These are phyloP conservation scores for Trichoderma simmonsii DNA, from an alignment of 2,329 filamentous ascomycete genomes.

Conservation along the genomic window DNA sequence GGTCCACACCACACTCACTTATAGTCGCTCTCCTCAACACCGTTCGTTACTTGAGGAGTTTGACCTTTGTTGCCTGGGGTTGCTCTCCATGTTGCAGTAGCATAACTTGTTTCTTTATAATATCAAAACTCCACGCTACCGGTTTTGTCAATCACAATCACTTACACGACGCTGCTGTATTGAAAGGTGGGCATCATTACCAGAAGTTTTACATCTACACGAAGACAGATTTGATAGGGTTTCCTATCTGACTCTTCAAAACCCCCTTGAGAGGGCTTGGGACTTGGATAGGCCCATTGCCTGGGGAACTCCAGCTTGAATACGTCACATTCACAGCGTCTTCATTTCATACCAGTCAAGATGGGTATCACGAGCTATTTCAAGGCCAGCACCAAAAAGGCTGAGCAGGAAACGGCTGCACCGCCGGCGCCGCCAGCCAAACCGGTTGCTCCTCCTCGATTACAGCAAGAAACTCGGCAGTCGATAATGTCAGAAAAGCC, in stretches of 20 bases:
- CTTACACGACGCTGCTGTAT: background rate
- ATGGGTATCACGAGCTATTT: slow-evolving; percentile 65
- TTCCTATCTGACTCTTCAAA: background rate
- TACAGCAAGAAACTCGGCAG: slow-evolving; percentile 26
- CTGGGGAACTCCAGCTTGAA: background rate
- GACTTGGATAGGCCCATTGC: slow-evolving; percentile 11
- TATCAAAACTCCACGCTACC: background rate
- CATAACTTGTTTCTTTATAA: background rate
- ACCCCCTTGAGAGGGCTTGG: slow-evolving; percentile 1
- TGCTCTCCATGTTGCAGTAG: background rate
- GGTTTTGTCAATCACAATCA: background rate
- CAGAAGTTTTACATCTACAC: background rate
- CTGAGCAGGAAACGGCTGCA: slow-evolving; percentile 18
- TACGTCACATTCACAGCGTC: background rate
- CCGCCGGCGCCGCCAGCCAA: slow-evolving; percentile 19
- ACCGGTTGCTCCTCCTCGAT: slow-evolving; percentile 21
- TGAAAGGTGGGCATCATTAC: background rate
- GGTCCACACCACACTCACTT: slow-evolving; percentile 16
- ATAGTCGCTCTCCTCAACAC: slow-evolving; percentile 16
- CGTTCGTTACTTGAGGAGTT: slow-evolving; percentile 1
- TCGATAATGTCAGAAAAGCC: slow-evolving; percentile 37
- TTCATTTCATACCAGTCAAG: slow-evolving; percentile 18
- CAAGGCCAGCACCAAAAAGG: slow-evolving; percentile 42
- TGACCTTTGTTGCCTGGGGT: background rate
- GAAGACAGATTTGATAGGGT: background rate